phyloP scores from a whole-genome alignment of 768 basidiomycete species.

The Suillus hirtellus region DNA sequence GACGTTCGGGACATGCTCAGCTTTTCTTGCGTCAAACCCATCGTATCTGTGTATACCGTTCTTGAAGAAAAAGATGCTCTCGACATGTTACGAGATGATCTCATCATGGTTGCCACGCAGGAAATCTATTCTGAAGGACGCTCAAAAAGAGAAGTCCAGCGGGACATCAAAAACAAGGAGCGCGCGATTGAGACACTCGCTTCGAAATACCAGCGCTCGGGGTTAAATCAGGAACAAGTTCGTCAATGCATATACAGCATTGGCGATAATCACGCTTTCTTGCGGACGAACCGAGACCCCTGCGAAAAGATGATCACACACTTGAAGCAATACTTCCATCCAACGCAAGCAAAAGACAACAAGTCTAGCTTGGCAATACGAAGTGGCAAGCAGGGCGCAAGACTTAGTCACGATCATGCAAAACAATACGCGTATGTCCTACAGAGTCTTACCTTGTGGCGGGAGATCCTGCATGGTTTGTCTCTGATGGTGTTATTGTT shows the following conservation, averaged over 20 bases:
- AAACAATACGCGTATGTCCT: conserved; percentile 86
- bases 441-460: conserved; percentile 86
- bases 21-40: conserved; percentile 78
- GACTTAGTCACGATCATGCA: conserved; percentile 80
- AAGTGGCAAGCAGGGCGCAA: conserved; percentile 76
- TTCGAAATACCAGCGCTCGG: conserved; percentile 55
- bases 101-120: conserved; percentile 73
- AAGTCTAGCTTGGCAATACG: conserved; percentile 76
- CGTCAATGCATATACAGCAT: conserved; percentile 85
- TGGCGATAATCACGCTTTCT: conserved; percentile 88
- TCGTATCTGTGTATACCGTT: conserved; percentile 70
- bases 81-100: conserved; percentile 73
- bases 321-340: conserved; percentile 76
- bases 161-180: conserved; percentile 82
- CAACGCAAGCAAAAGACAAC: conserved; percentile 62
- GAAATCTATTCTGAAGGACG: conserved; percentile 78
- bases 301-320: conserved; percentile 83
- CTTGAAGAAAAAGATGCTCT: conserved; percentile 66
- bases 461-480: conserved; percentile 79
- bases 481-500: conserved; percentile 15
- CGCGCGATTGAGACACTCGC: conserved; percentile 80
- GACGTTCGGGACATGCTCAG: conserved; percentile 79
- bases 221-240: conserved; percentile 63
- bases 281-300: conserved; percentile 83
- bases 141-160: conserved; percentile 75